These are phyloP conservation scores for Hibiscus tridactylites DNA, from an alignment of 345 rosid species.

Conservation along the genomic window DNA sequence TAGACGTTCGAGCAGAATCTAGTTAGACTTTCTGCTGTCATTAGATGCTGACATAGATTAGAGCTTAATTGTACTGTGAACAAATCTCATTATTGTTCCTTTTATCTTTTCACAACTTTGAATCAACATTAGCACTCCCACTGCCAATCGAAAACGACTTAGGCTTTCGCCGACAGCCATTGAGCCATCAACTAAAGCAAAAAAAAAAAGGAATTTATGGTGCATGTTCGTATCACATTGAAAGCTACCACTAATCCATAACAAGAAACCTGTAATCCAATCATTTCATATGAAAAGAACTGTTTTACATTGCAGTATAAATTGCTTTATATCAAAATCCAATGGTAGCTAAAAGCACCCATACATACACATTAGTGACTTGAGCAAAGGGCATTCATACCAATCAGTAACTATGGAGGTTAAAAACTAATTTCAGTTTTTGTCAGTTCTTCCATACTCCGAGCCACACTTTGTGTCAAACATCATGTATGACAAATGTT, in stretches of 20 bases:
- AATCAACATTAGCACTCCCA: too few species aligned
- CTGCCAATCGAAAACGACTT: too few species aligned
- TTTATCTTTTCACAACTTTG: too few species aligned
- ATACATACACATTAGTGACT: neutral
- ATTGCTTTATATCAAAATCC: neutral
- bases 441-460: constrained; percentile 11
- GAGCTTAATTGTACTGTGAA: neutral
- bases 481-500: neutral
- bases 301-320: neutral
- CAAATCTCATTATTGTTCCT: neutral
- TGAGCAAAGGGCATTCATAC: neutral
- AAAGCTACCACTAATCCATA: too few species aligned
- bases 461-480: constrained; percentile 13
- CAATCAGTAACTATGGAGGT: constrained; percentile 10
- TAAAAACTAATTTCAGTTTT: constrained; percentile 9
- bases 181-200: too few species aligned
- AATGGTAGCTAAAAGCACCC: neutral
- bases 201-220: too few species aligned
- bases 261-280: neutral
- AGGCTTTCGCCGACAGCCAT: too few species aligned
- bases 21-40: too few species aligned
- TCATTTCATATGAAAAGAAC: neutral
- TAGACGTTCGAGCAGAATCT: too few species aligned
- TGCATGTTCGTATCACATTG: too few species aligned
- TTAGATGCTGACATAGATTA: neutral